A percentile compares a stretch with the other conserved stretches of the same genome.
Conservation (phyloP, 129 eudicot genomes). For the Glebionis coronaria region DNA sequence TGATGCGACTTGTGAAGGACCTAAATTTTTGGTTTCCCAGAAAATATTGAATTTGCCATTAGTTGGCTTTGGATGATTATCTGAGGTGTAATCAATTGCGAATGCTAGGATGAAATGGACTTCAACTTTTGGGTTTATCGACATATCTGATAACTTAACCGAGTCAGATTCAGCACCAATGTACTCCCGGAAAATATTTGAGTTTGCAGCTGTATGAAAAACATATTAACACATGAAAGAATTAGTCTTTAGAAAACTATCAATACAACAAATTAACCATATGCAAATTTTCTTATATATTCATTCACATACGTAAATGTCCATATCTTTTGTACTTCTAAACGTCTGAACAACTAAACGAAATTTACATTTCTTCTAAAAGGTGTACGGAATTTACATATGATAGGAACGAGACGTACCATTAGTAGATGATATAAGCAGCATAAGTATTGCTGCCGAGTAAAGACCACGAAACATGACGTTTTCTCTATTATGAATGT, state of each 20-base stretch:
- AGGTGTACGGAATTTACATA: no score
- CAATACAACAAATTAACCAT: neutral
- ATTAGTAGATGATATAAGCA: no score
- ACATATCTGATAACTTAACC: slow-evolving; percentile 40
- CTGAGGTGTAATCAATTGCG: slow-evolving; percentile 48
- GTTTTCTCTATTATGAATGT: no score
- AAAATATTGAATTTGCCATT: slow-evolving; percentile 46
- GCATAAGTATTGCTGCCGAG: no score
- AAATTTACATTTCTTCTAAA: no score
- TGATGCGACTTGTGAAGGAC: slow-evolving; percentile 34
- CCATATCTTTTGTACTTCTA: no score
- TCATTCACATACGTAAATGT: no score
- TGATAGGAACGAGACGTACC: neutral
- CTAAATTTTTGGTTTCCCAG: slow-evolving; percentile 45
- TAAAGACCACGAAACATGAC: no score
- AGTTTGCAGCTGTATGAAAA: slow-evolving; percentile 29
- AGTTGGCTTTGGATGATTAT: slow-evolving; percentile 33
- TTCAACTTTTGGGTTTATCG: slow-evolving; percentile 41
- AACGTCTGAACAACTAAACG: no score
- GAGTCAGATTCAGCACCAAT: slow-evolving; percentile 46
- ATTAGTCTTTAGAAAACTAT: neutral
- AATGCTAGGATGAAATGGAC: slow-evolving; percentile 57
- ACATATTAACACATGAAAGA: slow-evolving; percentile 6
- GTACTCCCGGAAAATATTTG: slow-evolving; percentile 38
- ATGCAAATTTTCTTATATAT: no score